Evolutionary conservation across 495 filamentous ascomycete species (phyloP), one percentile per base, ranked within the genome.

Genomic region (Hypomontagnella submonticulosa): DNA sequence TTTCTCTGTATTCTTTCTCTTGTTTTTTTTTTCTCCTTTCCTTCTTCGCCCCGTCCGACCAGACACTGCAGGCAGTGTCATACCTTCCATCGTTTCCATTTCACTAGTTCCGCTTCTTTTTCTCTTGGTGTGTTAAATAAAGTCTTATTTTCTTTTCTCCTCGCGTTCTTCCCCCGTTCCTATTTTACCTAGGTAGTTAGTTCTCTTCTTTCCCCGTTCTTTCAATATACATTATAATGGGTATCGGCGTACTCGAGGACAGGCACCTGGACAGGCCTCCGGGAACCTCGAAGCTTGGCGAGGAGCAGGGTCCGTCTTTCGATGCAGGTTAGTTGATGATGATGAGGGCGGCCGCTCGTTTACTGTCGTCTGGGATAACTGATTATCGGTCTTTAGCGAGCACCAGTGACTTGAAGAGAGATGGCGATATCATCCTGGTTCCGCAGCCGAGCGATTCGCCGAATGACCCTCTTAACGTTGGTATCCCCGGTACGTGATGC

Each of bases 381-480:
- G 50, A 68, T 12, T 8, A 3, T 10, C 12, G 34, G 7, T 13
- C 33, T 38, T 15, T 38, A 64, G 66, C 43, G 36, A 65, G 60
- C 38, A 57, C 56, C 42, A 44, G 34, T 15, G 61, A 69, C 0
- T 32, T 69, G 42, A 69, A 69, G 15, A 60, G n/a, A 36, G 61
- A 69, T 61, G 76, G 76, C 6, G 48, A 81, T n/a, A 79, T 84
- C 49, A 76, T 82, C 0, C 75, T 82, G 10, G 78, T 82, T 20
- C 80, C 80, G 1, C 79, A 83, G 56, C 80, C 81, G 10, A 78
- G 75, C 9, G 72, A 77, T 54, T 76, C 79, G 46, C 75, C 79
- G 8, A 75, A 76, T 15, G 82, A 85, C 53, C 82, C 82, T 12
- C 70, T 83, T 50, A 85, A 84, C 32, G 66, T 69, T 11, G 44